Evolutionary conservation across 1,139 yeast species (phyloP).

Genomic region (Pichia sp.): DNA sequence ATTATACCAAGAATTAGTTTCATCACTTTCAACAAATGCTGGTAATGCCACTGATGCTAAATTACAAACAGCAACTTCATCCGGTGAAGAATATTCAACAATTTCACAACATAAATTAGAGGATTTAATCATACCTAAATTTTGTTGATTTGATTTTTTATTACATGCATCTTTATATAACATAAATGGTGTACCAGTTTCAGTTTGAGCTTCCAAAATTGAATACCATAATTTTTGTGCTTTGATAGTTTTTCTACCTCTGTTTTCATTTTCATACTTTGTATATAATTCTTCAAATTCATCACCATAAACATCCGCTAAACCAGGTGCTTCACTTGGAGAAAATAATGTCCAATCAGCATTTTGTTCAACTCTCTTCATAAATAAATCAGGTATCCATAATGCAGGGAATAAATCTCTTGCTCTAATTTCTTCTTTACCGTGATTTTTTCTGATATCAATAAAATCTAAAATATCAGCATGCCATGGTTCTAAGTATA

Average conservation of each 20-base stretch:
- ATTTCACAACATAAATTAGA: slow-evolving; percentile 59
- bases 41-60: slow-evolving; percentile 58
- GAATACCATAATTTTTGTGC: slow-evolving; percentile 58
- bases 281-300: slow-evolving; percentile 46
- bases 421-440: slow-evolving; percentile 57
- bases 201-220: slow-evolving; percentile 54
- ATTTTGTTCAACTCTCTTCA: slow-evolving; percentile 51
- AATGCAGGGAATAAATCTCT: slow-evolving; percentile 57
- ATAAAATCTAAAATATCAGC: slow-evolving; percentile 50
- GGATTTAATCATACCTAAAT: slow-evolving; percentile 53
- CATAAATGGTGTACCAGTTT: slow-evolving; percentile 61
- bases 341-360: slow-evolving; percentile 54
- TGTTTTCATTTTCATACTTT: slow-evolving; percentile 43
- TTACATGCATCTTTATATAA: slow-evolving; percentile 57
- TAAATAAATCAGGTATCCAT: slow-evolving; percentile 58
- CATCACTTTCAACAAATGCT: slow-evolving; percentile 43
- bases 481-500: slow-evolving; percentile 60
- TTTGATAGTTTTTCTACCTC: slow-evolving; percentile 44
- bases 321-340: slow-evolving; percentile 53
- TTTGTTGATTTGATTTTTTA: slow-evolving; percentile 50
- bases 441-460: slow-evolving; percentile 55
- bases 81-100: slow-evolving; percentile 52
- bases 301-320: slow-evolving; percentile 48
- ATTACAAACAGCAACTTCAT: slow-evolving; percentile 57
- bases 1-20: slow-evolving; percentile 39